Percentiles rank a stretch among this genome's conserved stretches.
These are phyloP conservation scores for Gleditsia sinensis DNA, from an alignment of 306 rosid species.

Conservation along the genomic window DNA sequence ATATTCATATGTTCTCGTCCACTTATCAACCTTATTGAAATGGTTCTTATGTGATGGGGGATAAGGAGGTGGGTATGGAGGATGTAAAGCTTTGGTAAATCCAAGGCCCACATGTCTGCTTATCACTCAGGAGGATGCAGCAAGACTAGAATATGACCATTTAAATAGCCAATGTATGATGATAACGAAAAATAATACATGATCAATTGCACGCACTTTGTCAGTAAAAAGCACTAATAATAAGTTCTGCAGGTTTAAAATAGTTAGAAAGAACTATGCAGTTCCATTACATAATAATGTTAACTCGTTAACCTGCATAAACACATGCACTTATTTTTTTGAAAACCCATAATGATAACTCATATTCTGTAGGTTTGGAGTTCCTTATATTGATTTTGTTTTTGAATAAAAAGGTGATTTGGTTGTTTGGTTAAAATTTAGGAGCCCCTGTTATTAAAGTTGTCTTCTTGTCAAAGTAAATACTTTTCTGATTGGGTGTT, in stretches of 20 bases:
- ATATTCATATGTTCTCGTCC: neutral
- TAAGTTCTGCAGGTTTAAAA: neutral
- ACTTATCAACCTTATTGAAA: slow-evolving; percentile 4
- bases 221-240: neutral
- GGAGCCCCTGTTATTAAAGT: neutral
- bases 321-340: neutral
- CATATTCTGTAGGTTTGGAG: neutral
- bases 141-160: neutral
- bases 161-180: neutral
- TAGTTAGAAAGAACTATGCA: neutral
- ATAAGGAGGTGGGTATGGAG: neutral
- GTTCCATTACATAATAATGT: neutral
- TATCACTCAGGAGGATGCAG: neutral
- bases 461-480: neutral
- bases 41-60: neutral
- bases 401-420: neutral
- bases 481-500: slow-evolving; percentile 7
- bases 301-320: neutral
- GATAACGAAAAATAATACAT: neutral
- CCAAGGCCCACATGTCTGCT: neutral
- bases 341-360: neutral
- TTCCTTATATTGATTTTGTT: neutral
- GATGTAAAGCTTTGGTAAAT: neutral
- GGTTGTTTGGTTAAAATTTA: slow-evolving; percentile 9
- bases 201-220: neutral